Base-by-base conservation (phyloP, 139 green algal genomes). In the Limnomonas spitsbergensis region DNA sequence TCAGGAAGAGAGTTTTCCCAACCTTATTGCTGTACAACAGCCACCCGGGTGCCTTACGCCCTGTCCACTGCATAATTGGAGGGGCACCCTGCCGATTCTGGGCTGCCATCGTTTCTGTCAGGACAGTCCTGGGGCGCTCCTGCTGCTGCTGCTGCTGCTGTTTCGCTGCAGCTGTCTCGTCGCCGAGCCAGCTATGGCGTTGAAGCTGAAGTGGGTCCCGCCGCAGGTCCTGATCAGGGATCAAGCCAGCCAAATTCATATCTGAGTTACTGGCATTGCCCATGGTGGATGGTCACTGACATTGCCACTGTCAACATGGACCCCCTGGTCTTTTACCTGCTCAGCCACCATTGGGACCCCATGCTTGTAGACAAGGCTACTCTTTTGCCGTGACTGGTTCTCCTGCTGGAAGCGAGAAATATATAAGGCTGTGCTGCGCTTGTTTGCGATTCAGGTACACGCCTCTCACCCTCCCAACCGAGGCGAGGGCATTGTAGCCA, bases 11-110 rank as follows among this genome's bases (percentile, higher is more conserved):
- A 69, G 29, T 69, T 4, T 27, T 69, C 27, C 78, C 7, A 27
- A 77, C 75, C 75, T 81, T 78, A 9, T 73, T 75, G 52, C 78
- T 52, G n/a, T 81, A 75, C 31, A 79, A 2, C 3, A 84, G 54
- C 80, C 75, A 84, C 29, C 69, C 75, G 7, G 80, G 80, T 20
- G 69, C 73, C n/a, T 80, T 84, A 9, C 26, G 6, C 4, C 61
- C 56, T 24, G 72, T 82, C 78, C 69, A 78, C 40, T 74, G 68
- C 68, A 74, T 74, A 20, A 32, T 42, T 40, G 68, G 29, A 7
- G 36, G 68, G 42, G 29, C 14, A 6, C 36, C 35, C 29, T 47
- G 36, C 29, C 35, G 68, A 32, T 74, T 37, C 14, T 37, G 24
- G 4, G 56, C 27, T 7, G 56, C 56, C 29, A 14, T 7, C 27